Base-by-base conservation (phyloP, 768 basidiomycete genomes). In the Suillus bovinus region DNA sequence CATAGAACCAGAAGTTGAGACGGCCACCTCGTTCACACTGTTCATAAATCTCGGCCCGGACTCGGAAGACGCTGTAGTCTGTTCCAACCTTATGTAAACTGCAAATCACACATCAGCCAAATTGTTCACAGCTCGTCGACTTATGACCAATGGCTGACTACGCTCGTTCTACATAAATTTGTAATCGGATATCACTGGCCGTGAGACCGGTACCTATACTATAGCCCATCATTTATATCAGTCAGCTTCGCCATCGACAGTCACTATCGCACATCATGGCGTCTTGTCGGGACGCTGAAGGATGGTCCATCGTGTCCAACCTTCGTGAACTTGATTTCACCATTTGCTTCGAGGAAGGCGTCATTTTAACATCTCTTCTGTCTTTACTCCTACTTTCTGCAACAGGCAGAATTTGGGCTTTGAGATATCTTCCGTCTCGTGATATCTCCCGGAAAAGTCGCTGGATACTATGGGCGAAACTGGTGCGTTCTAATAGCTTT, bases 331-430 rank as follows among this genome's bases (percentile, higher is more conserved):
- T 94, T 71, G 94, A 96, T 72, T 66, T 88, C 10, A 91, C 93
- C 1, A 82, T 85, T 16, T 96, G 94, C 71, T 91, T 89, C 66
- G 89, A 96, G 67, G 88, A 93, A 65, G 89, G 86, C 16, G 69
- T 88, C 47, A 36, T 95, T 0, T 72, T 93, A 1, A 80, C 90
- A 0, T 63, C 77, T 5, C 68, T 89, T 0, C 77, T 89, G 58
- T 77, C 77, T 2, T 41, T 79, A 9, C 70, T 88, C 58, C 58
- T 86, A 34, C 34, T 86, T 59, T 63, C 79, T 8, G 75, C 79
- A 5, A 69, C 82, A n/a, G 58, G 77, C 46, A 78, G 78, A 34
- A 75, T 80, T 24, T 72, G 74, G 34, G 13, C 68, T 80, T 24
- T 69, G 70, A 62, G 54, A 47, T 70, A 41, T 58, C 64, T 11